Evolutionary conservation across 1,284 basidiomycete species (phyloP).

Genomic region (Porogramme epimiltina): DNA sequence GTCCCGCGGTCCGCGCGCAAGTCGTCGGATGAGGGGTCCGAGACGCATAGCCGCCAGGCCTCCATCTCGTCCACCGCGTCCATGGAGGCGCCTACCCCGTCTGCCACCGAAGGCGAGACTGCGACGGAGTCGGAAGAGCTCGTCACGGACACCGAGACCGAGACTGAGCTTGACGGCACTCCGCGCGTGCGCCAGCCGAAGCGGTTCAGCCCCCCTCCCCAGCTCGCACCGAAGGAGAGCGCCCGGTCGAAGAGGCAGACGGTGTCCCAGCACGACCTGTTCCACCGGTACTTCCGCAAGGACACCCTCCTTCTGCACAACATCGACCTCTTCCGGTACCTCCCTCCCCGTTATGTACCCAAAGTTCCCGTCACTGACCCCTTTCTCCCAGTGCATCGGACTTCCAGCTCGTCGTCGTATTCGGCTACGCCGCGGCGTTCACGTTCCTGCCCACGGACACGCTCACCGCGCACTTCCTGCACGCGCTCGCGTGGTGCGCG

Average conservation of each 20-base stretch:
- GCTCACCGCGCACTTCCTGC: slow-evolving; percentile 73
- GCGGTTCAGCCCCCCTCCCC: slow-evolving; percentile 7
- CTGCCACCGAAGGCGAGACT: slow-evolving; percentile 72
- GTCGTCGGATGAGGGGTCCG: slow-evolving; percentile 7
- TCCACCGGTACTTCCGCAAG: slow-evolving; percentile 89
- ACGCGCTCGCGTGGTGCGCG: slow-evolving; percentile 85
- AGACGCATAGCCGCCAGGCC: slow-evolving; percentile 18
- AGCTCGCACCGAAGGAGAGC: neutral
- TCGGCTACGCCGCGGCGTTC: slow-evolving; percentile 6
- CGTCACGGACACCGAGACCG: slow-evolving; percentile 70
- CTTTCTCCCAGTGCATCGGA: slow-evolving; percentile 56
- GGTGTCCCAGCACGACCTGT: slow-evolving; percentile 82
- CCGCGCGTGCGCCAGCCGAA: slow-evolving; percentile 8
- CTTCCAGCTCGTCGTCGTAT: slow-evolving; percentile 61
- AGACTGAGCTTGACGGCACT: slow-evolving; percentile 36
- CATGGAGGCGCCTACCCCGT: slow-evolving; percentile 52
- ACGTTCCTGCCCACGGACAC: slow-evolving; percentile 42
- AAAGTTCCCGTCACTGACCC: neutral
- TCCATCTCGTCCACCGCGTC: slow-evolving; percentile 28
- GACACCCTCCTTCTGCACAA: slow-evolving; percentile 85
- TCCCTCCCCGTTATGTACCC: slow-evolving; percentile 4
- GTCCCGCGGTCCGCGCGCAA: slow-evolving; percentile 21
- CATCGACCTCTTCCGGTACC: slow-evolving; percentile 83
- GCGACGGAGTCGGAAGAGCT: slow-evolving; percentile 63
- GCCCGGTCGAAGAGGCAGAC: slow-evolving; percentile 18